Conservation (phyloP, 495 filamentous ascomycete genomes). For the Bacidia rubella region DNA sequence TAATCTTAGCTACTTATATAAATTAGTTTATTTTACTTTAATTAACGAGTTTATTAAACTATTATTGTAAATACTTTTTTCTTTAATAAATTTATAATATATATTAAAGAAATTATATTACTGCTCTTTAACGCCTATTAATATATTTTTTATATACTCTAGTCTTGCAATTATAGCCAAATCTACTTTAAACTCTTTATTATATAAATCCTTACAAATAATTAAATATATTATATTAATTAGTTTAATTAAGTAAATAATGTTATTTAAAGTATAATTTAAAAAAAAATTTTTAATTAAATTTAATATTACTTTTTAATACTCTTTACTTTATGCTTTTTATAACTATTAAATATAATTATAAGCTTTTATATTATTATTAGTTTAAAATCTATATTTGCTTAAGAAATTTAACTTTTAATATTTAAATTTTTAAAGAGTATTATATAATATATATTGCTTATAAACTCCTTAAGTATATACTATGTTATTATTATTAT, state of each 20-base stretch:
- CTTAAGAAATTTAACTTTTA: conserved; percentile 1
- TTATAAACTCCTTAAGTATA: neutral
- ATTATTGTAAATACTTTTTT: neutral
- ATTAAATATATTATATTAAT: too few species aligned
- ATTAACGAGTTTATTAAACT: too few species aligned
- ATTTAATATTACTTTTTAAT: neutral
- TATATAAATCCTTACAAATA: too few species aligned
- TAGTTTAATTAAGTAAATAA: too few species aligned
- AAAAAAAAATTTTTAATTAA: too few species aligned
- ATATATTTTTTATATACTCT: neutral
- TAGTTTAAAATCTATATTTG: conserved; percentile 3
- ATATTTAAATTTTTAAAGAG: neutral
- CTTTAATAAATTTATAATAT: neutral
- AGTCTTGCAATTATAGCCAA: too few species aligned
- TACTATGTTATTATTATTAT: conserved; percentile 4
- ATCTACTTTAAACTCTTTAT: neutral
- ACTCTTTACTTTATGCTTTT: neutral
- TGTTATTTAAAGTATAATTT: neutral
- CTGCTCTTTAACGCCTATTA: neutral
- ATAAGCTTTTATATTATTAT: neutral
- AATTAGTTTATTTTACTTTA: too few species aligned
- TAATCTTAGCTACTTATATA: neutral
- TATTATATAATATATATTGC: neutral
- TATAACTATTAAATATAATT: neutral
- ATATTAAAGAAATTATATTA: neutral